Percentiles rank a stretch among this genome's conserved stretches.
These are phyloP conservation scores for Penicillium coffeae DNA, from an alignment of 495 filamentous ascomycete genomes.

Conservation along the genomic window DNA sequence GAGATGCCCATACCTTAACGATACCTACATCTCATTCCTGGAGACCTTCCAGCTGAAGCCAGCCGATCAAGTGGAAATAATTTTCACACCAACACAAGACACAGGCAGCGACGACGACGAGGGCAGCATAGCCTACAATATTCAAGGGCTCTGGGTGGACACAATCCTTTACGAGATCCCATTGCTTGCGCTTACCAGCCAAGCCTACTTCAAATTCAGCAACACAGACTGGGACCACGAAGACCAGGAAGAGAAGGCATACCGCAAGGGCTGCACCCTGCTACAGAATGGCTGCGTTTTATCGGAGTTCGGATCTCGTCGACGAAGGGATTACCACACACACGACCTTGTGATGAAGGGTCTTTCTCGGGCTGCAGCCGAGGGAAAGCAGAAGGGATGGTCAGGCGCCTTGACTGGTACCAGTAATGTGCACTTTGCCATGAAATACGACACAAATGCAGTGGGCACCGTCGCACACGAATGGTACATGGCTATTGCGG, in stretches of 20 bases:
- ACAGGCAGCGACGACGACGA: constrained; percentile 63
- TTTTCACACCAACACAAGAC: constrained; percentile 63
- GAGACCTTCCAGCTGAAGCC: constrained; percentile 76
- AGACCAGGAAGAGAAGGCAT: constrained; percentile 79
- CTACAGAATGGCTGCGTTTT: constrained; percentile 80
- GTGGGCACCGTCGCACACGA: constrained; percentile 96
- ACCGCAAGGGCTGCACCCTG: constrained; percentile 68
- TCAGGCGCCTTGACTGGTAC: constrained; percentile 77
- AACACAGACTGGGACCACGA: constrained; percentile 84
- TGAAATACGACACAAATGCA: constrained; percentile 76
- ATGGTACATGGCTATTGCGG: constrained; percentile 98
- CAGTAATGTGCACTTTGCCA: constrained; percentile 95
- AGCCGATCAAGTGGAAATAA: constrained; percentile 68
- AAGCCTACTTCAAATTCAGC: constrained; percentile 95
- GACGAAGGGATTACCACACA: constrained; percentile 88
- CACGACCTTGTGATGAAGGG: constrained; percentile 89
- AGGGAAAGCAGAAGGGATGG: constrained; percentile 57
- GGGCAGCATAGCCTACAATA: constrained; percentile 68
- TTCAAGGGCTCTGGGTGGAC: constrained; percentile 84
- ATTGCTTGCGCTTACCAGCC: constrained; percentile 82
- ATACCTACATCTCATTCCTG: constrained; percentile 75
- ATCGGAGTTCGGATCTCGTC: constrained; percentile 89
- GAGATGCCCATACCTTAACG: constrained; percentile 76
- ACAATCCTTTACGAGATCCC: constrained; percentile 98
- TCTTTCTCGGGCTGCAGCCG: constrained; percentile 65